Base-by-base conservation (phyloP, 2,329 filamentous ascomycete species). In the Beauveria sp. region DNA sequence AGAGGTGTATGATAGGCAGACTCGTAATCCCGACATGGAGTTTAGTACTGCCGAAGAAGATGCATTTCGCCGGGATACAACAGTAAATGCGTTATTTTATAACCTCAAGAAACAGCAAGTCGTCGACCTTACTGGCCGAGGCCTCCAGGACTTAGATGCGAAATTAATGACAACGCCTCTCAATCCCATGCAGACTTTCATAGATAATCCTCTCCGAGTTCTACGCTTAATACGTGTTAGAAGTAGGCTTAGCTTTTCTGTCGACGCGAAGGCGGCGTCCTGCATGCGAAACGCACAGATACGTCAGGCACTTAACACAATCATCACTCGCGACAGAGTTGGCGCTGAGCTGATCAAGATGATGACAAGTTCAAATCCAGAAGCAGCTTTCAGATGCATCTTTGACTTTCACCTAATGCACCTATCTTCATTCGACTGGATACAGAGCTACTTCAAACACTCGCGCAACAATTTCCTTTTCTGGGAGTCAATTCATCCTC, bases 1-100 rank as follows among this genome's bases (percentile, higher is more conserved):
- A 43, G 65, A 66, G 45, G 60, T 65, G 3, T 66, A 66, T 38
- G 56, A 62, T 20, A 62, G 63, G 6, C 57, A 61, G 7, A 66
- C 42, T 26, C 65, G 64, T 4, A 66, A 60, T 9, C 64, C 65
- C 1, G 58, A 62, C 14, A 65, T 66, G 64, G 62, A 65, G 18
- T 66, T 66, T 58, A 64, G 65, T 16, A 65, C 65, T 2, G 58
- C 65, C 1, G 63, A 64, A 20, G 64, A 66, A 20, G 65, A 66
- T 57, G 61, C 64, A 1, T 60, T 62, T 10, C 64, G 65, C 10
- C 62, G 65, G 9, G 65, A 66, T 28, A 64, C 64, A 5, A 66
- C 65, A 3, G 60, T 65, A 34, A 66, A 66, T 49, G 54, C 65
- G 1, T 9, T 66, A 5, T 62, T 66, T 7, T 66, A 64, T 43